Base-by-base conservation (phyloP, 2,329 filamentous ascomycete genomes). In the Seiridium unicorne region DNA sequence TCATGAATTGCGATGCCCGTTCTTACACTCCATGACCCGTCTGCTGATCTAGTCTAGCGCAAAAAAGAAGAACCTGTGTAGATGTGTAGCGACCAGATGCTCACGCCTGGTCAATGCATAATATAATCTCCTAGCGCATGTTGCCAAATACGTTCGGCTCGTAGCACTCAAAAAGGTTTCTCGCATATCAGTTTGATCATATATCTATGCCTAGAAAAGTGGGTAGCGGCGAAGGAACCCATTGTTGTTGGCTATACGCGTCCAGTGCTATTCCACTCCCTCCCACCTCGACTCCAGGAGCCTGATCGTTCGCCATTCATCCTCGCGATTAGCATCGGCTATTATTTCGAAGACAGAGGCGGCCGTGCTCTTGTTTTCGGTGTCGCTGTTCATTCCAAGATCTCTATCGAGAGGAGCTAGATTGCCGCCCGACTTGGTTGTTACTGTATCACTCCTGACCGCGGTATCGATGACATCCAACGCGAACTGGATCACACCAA, bases 301-400 rank as follows among this genome's bases (percentile, higher is more conserved):
- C 9, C 31, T 35, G 42, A 57, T 57, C 44, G 35, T n/a, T 26
- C 32, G 40, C 55, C 55, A 57, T 11, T 57, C 55, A 18, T 57
- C 40, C 9, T 44, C 55, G 5, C 42, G 7, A 34, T 48, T 57
- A 5, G 44, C 42, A 4, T 46, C 34, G 32, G 55, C 55, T 31
- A 57, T 57, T 3, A 10, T n/a, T 18, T 38, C 26, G 44, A 4
- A 6, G 32, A 46, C 38, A 10, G 10, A 1, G 40, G 36, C 42
- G 10, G 26, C 18, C 32, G 18, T 36, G 5, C 32, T 9, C 13
- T 26, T 4, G 10, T 5, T 44, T 36, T 57, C 44, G 9, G 7
- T 6, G 36, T 9, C 31, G 7, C 35, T 7, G 35, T 36, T 31
- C 40, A 6, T 36, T 53, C 32, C 18, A 26, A 26, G 18, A 26